Percentiles rank a stretch among this genome's conserved stretches.
phyloP scores from a whole-genome alignment of 768 basidiomycete species.

The Hypholoma sublateritium region DNA sequence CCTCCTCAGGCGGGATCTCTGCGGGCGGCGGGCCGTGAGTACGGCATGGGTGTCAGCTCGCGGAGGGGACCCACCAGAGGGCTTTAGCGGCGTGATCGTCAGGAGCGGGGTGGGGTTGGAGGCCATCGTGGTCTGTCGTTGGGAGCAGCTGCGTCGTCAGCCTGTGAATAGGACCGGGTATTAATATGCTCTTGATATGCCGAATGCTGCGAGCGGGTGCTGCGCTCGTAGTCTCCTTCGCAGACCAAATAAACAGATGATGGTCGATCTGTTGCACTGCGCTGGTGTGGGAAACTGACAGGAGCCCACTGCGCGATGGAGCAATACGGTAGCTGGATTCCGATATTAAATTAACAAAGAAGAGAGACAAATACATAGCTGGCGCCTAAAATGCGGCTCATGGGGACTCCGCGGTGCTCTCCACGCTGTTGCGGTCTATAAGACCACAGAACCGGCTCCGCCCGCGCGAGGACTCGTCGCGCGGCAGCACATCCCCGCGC shows the following conservation, averaged over 20 bases:
- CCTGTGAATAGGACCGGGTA: constrained; percentile 15
- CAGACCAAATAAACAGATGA: too few relatives aligned
- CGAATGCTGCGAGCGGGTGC: not conserved
- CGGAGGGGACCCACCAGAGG: constrained; percentile 20
- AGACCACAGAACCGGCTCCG: constrained; percentile 85
- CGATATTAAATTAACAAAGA: constrained; percentile 1
- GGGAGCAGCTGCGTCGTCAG: constrained; percentile 12
- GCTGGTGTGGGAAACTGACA: not conserved
- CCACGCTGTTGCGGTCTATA: constrained; percentile 55
- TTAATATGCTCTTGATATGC: constrained; percentile 1
- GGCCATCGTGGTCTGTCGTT: constrained; percentile 22
- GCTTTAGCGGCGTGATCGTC: constrained; percentile 26
- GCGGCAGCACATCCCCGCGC: constrained; percentile 82
- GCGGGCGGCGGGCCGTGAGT: not conserved
- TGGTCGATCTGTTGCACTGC: not conserved
- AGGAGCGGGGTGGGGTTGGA: constrained; percentile 21
- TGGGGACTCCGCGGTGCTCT: constrained; percentile 10
- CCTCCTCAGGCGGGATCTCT: constrained; percentile 66
- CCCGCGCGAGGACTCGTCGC: constrained; percentile 71
- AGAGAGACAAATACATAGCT: constrained; percentile 21
- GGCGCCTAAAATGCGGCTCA: not conserved
- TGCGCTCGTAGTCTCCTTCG: too few relatives aligned
- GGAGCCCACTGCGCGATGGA: not conserved
- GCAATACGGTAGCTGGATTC: constrained; percentile 1
- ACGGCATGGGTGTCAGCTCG: not conserved